phyloP scores from a whole-genome alignment of 2,329 filamentous ascomycete genomes.

The Colletotrichum endophyticum region DNA sequence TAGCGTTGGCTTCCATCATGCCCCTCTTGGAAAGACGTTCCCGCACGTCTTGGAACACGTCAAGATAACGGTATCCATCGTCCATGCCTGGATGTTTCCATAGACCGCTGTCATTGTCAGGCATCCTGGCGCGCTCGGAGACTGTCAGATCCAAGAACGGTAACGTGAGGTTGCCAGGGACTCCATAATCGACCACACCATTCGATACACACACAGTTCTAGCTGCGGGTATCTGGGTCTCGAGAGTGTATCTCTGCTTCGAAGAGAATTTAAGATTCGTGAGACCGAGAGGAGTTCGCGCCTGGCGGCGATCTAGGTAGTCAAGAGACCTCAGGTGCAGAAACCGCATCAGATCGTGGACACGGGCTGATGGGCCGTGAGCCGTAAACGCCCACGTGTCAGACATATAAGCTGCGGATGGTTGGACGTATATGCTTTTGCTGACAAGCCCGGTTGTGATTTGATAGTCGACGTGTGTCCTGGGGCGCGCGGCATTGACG shows the following conservation, averaged over 20 bases:
- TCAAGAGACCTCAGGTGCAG: not conserved
- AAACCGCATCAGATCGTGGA: not conserved
- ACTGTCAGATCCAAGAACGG: not conserved
- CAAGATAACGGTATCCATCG: not conserved
- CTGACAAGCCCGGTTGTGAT: not conserved
- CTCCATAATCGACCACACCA: not conserved
- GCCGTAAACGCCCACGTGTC: not conserved
- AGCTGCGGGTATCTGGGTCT: not conserved
- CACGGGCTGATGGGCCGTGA: not conserved
- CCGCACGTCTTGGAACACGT: not conserved
- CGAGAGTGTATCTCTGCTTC: not conserved
- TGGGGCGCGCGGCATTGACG: too few species aligned
- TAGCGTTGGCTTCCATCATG: not conserved
- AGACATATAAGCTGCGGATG: not conserved
- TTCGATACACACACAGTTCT: not conserved
- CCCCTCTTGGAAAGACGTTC: not conserved
- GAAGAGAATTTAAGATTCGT: not conserved
- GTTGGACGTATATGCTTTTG: not conserved
- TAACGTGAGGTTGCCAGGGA: not conserved
- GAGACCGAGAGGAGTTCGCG: not conserved
- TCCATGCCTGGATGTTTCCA: not conserved
- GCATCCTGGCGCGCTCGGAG: not conserved
- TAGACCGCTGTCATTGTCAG: not conserved
- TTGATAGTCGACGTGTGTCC: not conserved
- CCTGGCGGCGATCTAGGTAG: not conserved